Percentiles rank a stretch among this genome's conserved stretches.
Conservation (phyloP, 1,139 yeast genomes). For the Entelexis sorbosivorans region DNA sequence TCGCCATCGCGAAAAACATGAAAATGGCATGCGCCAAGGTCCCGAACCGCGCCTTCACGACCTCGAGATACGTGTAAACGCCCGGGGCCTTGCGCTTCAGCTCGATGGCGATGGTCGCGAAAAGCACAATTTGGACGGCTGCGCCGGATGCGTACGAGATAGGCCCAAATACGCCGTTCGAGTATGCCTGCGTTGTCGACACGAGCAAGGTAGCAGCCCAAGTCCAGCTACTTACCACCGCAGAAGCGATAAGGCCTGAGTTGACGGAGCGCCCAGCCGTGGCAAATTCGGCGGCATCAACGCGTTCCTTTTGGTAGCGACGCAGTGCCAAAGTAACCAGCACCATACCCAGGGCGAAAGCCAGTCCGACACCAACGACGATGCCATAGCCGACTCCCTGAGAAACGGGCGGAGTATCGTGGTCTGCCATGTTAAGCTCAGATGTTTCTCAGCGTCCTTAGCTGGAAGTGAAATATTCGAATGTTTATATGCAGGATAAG, state of each 20-base stretch:
- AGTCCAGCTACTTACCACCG: slow-evolving; percentile 87
- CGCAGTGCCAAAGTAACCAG: slow-evolving; percentile 55
- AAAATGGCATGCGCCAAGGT: slow-evolving; percentile 53
- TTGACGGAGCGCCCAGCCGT: slow-evolving; percentile 81
- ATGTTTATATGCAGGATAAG: neutral
- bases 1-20: slow-evolving; percentile 71
- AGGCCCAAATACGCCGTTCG: slow-evolving; percentile 67
- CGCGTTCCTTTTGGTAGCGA: slow-evolving; percentile 67
- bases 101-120: slow-evolving; percentile 64
- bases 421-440: neutral
- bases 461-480: neutral
- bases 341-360: slow-evolving; percentile 72
- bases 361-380: slow-evolving; percentile 76
- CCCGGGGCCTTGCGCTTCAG: slow-evolving; percentile 62
- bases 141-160: slow-evolving; percentile 72
- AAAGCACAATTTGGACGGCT: slow-evolving; percentile 57
- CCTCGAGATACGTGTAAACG: slow-evolving; percentile 67
- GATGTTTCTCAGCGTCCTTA: neutral
- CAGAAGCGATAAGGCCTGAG: slow-evolving; percentile 70
- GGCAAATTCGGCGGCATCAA: slow-evolving; percentile 80
- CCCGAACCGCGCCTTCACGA: slow-evolving; percentile 62
- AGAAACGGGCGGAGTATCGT: slow-evolving; percentile 31
- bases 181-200: slow-evolving; percentile 66
- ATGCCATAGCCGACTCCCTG: slow-evolving; percentile 91
- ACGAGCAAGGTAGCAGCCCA: slow-evolving; percentile 83